These are phyloP conservation scores for Escovopsis weberi DNA, from an alignment of 2,329 filamentous ascomycete species.

Conservation along the genomic window DNA sequence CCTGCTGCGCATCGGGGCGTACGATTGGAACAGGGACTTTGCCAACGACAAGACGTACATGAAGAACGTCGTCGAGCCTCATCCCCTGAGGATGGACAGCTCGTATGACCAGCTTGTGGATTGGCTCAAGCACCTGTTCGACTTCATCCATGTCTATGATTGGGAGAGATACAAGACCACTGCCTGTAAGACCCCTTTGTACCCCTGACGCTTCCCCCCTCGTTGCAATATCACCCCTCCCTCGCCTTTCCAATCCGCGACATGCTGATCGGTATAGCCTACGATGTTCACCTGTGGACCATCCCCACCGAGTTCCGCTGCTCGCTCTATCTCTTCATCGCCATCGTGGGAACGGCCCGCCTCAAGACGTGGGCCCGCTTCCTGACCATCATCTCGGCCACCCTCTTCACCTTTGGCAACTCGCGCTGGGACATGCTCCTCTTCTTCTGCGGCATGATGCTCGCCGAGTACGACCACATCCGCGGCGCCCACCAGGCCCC, in stretches of 20 bases:
- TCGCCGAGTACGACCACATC: slow-evolving; percentile 41
- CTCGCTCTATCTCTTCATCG: slow-evolving; percentile 42
- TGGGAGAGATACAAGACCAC: slow-evolving; percentile 34
- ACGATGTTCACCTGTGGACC: slow-evolving; percentile 48
- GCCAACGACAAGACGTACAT: slow-evolving; percentile 27
- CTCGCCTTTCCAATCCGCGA: background rate
- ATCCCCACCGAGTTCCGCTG: slow-evolving; percentile 47
- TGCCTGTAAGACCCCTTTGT: slow-evolving; percentile 19
- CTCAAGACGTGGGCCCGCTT: slow-evolving; percentile 28
- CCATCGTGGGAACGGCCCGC: slow-evolving; percentile 33
- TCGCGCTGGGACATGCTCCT: slow-evolving; percentile 41
- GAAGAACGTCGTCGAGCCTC: slow-evolving; percentile 34
- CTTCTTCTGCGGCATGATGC: slow-evolving; percentile 37
- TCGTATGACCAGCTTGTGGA: slow-evolving; percentile 26
- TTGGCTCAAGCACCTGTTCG: slow-evolving; percentile 33
- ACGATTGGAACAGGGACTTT: slow-evolving; percentile 34
- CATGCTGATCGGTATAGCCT: slow-evolving; percentile 14
- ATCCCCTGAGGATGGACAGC: slow-evolving; percentile 25
- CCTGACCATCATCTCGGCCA: slow-evolving; percentile 24
- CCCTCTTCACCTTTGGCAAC: slow-evolving; percentile 30
- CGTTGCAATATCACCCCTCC: background rate
- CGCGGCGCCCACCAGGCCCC: slow-evolving; percentile 28
- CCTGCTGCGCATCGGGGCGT: slow-evolving; percentile 30
- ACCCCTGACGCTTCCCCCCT: too few species aligned
- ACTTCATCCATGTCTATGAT: slow-evolving; percentile 35